These are phyloP conservation scores for Acacia pycnantha DNA, from an alignment of 331 rosid species.

Conservation along the genomic window DNA sequence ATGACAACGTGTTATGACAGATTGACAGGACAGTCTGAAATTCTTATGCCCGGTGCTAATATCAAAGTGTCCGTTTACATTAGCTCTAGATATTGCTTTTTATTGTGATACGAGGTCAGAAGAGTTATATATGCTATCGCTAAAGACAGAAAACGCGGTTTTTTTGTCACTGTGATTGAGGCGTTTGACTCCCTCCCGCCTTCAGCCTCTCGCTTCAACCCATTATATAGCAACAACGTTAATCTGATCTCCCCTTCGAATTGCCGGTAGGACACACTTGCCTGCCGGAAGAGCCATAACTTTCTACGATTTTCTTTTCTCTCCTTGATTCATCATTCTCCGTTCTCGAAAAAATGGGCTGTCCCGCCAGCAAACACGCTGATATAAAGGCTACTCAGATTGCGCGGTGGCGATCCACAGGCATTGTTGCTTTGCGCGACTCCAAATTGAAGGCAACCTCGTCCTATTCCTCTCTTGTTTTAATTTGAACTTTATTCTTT, in stretches of 20 bases:
- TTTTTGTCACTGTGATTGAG: not conserved
- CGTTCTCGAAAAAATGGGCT: slow-evolving; percentile 52
- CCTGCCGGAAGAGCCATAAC: not conserved
- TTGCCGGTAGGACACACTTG: not conserved
- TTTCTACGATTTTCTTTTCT: not conserved
- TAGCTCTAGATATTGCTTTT: too few species aligned
- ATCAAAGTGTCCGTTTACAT: too few species aligned
- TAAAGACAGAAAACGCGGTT: not conserved
- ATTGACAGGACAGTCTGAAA: too few species aligned
- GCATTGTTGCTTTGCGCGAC: slow-evolving; percentile 90
- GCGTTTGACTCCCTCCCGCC: not conserved
- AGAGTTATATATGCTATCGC: too few species aligned
- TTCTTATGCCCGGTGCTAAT: too few species aligned
- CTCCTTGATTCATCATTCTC: not conserved
- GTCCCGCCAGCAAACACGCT: slow-evolving; percentile 54
- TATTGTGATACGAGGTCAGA: too few species aligned
- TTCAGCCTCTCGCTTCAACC: not conserved
- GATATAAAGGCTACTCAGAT: slow-evolving; percentile 59
- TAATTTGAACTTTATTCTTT: not conserved
- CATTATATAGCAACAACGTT: not conserved
- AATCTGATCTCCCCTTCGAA: not conserved
- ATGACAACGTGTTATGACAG: too few species aligned
- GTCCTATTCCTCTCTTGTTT: not conserved
- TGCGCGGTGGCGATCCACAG: slow-evolving; percentile 94
- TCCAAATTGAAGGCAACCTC: slow-evolving; percentile 74